Conservation (phyloP, 2,329 filamentous ascomycete species). For the Graphilbum fragrans region DNA sequence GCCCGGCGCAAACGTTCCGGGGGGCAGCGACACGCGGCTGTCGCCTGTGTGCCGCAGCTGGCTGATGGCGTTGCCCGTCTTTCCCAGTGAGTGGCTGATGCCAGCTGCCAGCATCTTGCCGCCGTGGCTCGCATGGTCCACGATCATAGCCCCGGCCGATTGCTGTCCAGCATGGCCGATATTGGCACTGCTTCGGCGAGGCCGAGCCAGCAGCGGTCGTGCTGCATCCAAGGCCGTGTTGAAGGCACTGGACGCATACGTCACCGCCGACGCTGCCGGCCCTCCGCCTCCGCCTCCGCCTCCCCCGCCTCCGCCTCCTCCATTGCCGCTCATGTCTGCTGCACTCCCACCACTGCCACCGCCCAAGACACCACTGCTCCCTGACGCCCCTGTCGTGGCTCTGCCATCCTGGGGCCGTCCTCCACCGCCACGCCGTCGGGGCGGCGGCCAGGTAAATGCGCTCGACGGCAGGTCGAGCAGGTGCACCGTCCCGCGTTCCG, state of each 20-base stretch:
- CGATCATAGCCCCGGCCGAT: constrained; percentile 31
- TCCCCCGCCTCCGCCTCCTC: background rate
- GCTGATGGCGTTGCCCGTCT: constrained; percentile 57
- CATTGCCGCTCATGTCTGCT: background rate
- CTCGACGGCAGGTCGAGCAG: constrained; percentile 75
- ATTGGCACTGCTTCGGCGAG: constrained; percentile 37
- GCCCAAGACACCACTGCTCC: constrained; percentile 31
- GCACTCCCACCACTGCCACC: background rate
- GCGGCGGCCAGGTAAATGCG: constrained; percentile 80
- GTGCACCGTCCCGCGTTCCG: constrained; percentile 90
- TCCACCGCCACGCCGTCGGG: constrained; percentile 35
- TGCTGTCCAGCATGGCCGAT: constrained; percentile 17
- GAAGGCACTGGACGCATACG: constrained; percentile 58
- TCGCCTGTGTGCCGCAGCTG: constrained; percentile 64
- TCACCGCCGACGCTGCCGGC: constrained; percentile 37
- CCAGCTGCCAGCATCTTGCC: constrained; percentile 61
- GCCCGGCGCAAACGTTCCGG: constrained; percentile 37
- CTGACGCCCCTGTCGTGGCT: constrained; percentile 23
- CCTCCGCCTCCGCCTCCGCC: background rate
- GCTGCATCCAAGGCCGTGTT: constrained; percentile 60
- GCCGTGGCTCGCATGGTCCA: constrained; percentile 54
- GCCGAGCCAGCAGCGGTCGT: constrained; percentile 43
- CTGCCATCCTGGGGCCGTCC: constrained; percentile 27
- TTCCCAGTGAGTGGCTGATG: constrained; percentile 62
- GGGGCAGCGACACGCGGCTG: constrained; percentile 59